These are phyloP conservation scores for Mycena rebaudengoi DNA, from an alignment of 768 basidiomycete species.

Conservation along the genomic window DNA sequence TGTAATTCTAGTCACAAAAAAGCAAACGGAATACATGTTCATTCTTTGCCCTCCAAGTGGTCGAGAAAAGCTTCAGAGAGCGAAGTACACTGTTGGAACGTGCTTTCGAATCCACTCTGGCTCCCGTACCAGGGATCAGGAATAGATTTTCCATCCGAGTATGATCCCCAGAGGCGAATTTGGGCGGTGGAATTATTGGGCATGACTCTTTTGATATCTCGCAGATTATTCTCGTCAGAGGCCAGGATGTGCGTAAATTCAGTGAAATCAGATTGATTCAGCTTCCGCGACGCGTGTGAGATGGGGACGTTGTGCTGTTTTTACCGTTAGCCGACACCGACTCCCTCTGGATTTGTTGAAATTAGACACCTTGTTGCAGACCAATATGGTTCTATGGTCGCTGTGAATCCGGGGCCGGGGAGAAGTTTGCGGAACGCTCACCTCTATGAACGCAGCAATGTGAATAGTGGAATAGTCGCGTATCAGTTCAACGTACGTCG, in stretches of 20 bases:
- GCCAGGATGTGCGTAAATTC: slow-evolving; percentile 88
- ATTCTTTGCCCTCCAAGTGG: slow-evolving; percentile 44
- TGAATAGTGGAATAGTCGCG: not conserved
- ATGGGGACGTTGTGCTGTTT: slow-evolving; percentile 83
- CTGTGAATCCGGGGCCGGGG: not conserved
- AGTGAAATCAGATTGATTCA: slow-evolving; percentile 83
- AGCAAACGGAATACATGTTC: not conserved
- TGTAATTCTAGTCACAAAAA: slow-evolving; percentile 6
- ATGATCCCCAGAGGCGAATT: slow-evolving; percentile 84
- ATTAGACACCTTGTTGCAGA: slow-evolving; percentile 69
- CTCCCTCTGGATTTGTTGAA: not conserved
- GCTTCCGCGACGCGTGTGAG: slow-evolving; percentile 71
- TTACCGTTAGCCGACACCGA: too few relatives aligned
- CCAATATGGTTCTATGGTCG: slow-evolving; percentile 64
- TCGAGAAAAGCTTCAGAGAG: slow-evolving; percentile 87
- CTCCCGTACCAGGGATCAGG: slow-evolving; percentile 87
- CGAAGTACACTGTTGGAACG: slow-evolving; percentile 78
- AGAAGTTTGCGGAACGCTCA: too few relatives aligned
- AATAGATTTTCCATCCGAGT: slow-evolving; percentile 74
- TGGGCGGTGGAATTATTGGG: slow-evolving; percentile 64
- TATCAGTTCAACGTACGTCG: slow-evolving; percentile 60
- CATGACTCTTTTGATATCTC: slow-evolving; percentile 61
- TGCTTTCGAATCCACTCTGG: slow-evolving; percentile 78
- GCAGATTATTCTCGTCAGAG: slow-evolving; percentile 81
- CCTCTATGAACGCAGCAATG: not conserved